Conservation (phyloP, 179 eudicot genomes). For the Sideroxylon spinosum region DNA sequence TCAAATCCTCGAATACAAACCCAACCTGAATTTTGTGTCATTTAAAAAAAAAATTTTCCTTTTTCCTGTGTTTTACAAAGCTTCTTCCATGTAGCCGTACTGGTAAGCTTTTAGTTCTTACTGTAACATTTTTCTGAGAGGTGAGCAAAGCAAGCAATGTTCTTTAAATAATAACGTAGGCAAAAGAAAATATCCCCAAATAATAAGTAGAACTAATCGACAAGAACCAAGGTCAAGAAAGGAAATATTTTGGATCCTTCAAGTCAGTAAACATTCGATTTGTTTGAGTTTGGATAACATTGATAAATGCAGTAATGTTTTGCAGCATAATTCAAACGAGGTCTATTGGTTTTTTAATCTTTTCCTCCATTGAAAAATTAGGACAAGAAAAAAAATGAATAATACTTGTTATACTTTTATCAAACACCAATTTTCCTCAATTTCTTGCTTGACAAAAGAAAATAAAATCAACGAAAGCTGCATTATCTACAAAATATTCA, state of each 20-base stretch:
- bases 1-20: too few species aligned
- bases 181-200: not conserved
- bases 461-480: not conserved
- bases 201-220: not conserved
- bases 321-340: not conserved
- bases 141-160: not conserved
- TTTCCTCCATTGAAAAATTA: not conserved
- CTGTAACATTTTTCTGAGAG: not conserved
- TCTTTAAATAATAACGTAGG: not conserved
- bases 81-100: not conserved
- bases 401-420: not conserved
- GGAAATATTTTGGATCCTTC: not conserved
- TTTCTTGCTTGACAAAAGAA: slow-evolving; percentile 2
- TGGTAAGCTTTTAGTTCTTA: not conserved
- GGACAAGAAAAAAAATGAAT: not conserved
- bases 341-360: not conserved
- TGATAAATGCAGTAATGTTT: not conserved
- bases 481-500: not conserved
- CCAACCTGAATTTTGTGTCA: too few species aligned
- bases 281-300: not conserved
- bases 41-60: too few species aligned
- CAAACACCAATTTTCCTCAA: not conserved
- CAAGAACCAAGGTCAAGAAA: not conserved
- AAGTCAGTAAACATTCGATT: not conserved
- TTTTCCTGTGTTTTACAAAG: too few species aligned